Conservation (phyloP, 1,284 basidiomycete species). For the Pulchroboletus neoregius region DNA sequence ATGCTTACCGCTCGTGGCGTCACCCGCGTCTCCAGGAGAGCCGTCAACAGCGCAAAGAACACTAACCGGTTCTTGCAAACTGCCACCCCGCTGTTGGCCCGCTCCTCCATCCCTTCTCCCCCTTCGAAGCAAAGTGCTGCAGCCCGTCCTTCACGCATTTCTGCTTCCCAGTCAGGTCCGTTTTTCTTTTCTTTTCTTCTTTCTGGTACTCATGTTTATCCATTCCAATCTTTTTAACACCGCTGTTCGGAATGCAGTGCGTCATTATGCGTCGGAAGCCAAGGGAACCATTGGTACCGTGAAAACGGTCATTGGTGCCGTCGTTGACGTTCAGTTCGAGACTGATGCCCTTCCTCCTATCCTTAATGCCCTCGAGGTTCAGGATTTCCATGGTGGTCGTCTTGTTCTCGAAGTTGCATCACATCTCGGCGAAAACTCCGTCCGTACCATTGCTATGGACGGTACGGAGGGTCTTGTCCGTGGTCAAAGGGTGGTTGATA, state of each 20-base stretch:
- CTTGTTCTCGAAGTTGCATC: slow-evolving; percentile 96
- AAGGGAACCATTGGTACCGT: slow-evolving; percentile 69
- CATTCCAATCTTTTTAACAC: slow-evolving; percentile 18
- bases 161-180: slow-evolving; percentile 35
- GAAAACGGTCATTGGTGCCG: slow-evolving; percentile 97
- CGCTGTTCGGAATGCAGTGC: slow-evolving; percentile 46
- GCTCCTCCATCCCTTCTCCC: slow-evolving; percentile 41
- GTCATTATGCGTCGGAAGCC: slow-evolving; percentile 89
- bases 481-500: slow-evolving; percentile 96
- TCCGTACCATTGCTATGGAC: slow-evolving; percentile 97
- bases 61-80: slow-evolving; percentile 76
- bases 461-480: slow-evolving; percentile 99
- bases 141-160: slow-evolving; percentile 34
- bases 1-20: slow-evolving; percentile 83
- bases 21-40: slow-evolving; percentile 78
- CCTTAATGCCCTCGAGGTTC: slow-evolving; percentile 97
- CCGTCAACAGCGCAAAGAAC: slow-evolving; percentile 67
- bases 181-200: slow-evolving; percentile 33
- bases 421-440: slow-evolving; percentile 98
- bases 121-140: slow-evolving; percentile 35
- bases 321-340: slow-evolving; percentile 97
- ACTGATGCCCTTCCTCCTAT: slow-evolving; percentile 90
- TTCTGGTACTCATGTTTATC: slow-evolving; percentile 14
- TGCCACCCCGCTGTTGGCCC: slow-evolving; percentile 47
- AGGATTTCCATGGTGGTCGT: slow-evolving; percentile 87